Percentiles rank a stretch among this genome's conserved stretches.
Evolutionary conservation across 2,329 filamentous ascomycete species (phyloP).

Genomic region (Fusarium tjaetaba): DNA sequence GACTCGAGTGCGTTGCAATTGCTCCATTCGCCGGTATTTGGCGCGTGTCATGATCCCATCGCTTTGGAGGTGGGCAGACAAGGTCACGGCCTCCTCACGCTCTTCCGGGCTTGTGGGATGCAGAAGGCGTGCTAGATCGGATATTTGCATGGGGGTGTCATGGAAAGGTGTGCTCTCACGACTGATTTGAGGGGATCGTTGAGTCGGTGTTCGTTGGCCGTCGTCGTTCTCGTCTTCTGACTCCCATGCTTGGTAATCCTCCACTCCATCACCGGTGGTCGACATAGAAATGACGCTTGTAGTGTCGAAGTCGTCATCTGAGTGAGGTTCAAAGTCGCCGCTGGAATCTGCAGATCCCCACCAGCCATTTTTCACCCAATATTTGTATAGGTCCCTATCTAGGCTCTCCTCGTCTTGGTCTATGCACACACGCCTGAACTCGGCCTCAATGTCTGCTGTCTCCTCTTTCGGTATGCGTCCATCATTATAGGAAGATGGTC

Average conservation of each 20-base stretch:
- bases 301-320: slow-evolving; percentile 71
- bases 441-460: slow-evolving; percentile 81
- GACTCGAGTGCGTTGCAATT: slow-evolving; percentile 75
- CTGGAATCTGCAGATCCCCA: slow-evolving; percentile 86
- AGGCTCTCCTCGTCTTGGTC: slow-evolving; percentile 70
- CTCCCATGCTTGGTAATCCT: slow-evolving; percentile 60
- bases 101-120: slow-evolving; percentile 82
- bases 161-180: slow-evolving; percentile 66
- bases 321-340: slow-evolving; percentile 75
- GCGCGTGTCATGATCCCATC: slow-evolving; percentile 83
- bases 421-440: slow-evolving; percentile 70
- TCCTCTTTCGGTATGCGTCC: slow-evolving; percentile 67
- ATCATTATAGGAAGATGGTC: slow-evolving; percentile 46
- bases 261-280: slow-evolving; percentile 56
- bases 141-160: slow-evolving; percentile 71
- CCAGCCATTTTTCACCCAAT: slow-evolving; percentile 85
- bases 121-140: slow-evolving; percentile 81
- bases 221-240: slow-evolving; percentile 56
- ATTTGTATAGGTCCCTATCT: slow-evolving; percentile 79
- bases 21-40: slow-evolving; percentile 74
- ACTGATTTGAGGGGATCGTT: slow-evolving; percentile 59
- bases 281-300: slow-evolving; percentile 79
- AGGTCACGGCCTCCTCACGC: slow-evolving; percentile 79
- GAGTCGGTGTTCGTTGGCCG: slow-evolving; percentile 78
- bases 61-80: slow-evolving; percentile 81